Evolutionary conservation across 1,284 basidiomycete species (phyloP).

Genomic region (Ganoderma boninense): DNA sequence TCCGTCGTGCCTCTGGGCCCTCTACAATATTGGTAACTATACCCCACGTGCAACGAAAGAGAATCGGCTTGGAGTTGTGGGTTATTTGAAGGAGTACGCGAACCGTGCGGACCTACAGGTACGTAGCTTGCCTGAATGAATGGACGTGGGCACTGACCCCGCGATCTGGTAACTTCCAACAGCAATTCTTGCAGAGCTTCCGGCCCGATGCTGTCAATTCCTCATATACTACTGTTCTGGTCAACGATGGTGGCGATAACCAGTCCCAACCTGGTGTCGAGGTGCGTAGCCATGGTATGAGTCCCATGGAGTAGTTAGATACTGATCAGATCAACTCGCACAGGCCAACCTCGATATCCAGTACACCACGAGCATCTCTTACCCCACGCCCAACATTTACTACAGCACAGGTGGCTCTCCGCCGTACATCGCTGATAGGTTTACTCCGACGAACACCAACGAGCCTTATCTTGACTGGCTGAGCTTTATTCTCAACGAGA

Average conservation of each 20-base stretch:
- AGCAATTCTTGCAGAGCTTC: conserved; percentile 64
- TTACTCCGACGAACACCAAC: conserved; percentile 67
- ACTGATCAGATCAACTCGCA: neutral
- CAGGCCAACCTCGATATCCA: conserved; percentile 75
- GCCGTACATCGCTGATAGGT: conserved; percentile 65
- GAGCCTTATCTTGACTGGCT: conserved; percentile 66
- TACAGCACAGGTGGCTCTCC: conserved; percentile 68
- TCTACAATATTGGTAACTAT: conserved; percentile 68
- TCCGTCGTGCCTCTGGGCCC: conserved; percentile 61
- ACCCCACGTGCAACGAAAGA: conserved; percentile 52
- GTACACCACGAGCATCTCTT: conserved; percentile 67
- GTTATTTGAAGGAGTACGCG: conserved; percentile 65
- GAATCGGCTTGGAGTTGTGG: conserved; percentile 68
- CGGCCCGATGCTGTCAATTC: conserved; percentile 60
- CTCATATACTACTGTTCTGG: conserved; percentile 58
- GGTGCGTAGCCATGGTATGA: conserved; percentile 37
- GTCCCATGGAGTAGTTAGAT: neutral
- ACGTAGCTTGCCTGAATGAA: neutral
- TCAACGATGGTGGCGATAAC: conserved; percentile 69
- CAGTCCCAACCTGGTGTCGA: conserved; percentile 67
- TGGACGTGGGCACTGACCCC: neutral
- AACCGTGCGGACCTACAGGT: conserved; percentile 61
- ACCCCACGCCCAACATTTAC: conserved; percentile 70
- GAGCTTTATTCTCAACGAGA: conserved; percentile 60
- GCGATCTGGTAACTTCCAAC: neutral